Evolutionary conservation across 1,284 basidiomycete genomes (phyloP), one percentile per base, ranked within the genome.

Genomic region (Fistulina hepatica): DNA sequence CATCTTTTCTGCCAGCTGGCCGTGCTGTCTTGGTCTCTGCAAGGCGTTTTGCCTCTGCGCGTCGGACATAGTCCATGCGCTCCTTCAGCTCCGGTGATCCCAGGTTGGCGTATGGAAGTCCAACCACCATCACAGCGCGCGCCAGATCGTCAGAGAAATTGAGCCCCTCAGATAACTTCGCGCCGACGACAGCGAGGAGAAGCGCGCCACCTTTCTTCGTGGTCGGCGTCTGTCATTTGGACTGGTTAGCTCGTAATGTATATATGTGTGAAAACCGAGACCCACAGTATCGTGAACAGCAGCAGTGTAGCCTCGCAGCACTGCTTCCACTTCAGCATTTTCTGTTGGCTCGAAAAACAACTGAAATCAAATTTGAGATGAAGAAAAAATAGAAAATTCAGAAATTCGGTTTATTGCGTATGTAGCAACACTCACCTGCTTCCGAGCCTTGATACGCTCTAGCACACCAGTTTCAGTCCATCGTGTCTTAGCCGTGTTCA

Each of bases 91-190:
- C 94, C 0, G 81, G 72, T 1, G 88, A 93, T n/a, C 79, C 76
- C 28, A 86, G 68, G 56, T 97, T 97, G 6, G 94, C 84, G 54
- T 93, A 98, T 0, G 94, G 94, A 20, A 98, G 71, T 2, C 95
- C 95, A 34, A 90, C 71, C 54, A 97, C 77, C 34, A 95, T 66
- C 20, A 95, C 91, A 11, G 82, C 85, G 28, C 91, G 78, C 2
- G 91, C 89, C 3, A 97, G 73, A 26, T 86, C 73, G 57, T 91
- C 88, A 4, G 86, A 75, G 57, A 98, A 98, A 59, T 98, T 98
- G 49, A 98, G 76, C 2, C 94, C 94, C 60, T 98, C 94, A 0
- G 91, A 95, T 10, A 98, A 70, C 57, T 97, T 98, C 15, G 92
- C 94, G 7, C 94, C 93, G 16, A 98, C 83, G 2, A 98, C 94